Evolutionary conservation across 2,329 filamentous ascomycete genomes (phyloP), one percentile per base, ranked within the genome.

Genomic region (Diaporthe helianthi): DNA sequence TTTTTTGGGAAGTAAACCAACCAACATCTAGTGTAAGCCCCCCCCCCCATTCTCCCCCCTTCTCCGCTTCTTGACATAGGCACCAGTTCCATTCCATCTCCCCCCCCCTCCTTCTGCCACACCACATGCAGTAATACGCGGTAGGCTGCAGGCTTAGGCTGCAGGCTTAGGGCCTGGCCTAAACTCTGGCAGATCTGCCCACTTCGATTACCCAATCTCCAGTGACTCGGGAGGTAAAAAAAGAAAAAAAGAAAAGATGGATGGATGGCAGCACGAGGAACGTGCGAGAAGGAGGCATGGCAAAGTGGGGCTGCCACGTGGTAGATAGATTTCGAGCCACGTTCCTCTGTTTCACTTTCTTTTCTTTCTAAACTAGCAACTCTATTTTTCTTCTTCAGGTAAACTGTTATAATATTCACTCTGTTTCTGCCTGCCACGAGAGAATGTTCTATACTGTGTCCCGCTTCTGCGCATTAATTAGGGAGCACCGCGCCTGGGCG

Each of bases 281-380:
- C 51, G 47, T 60, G 46, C 53, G 63, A 47, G 55, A 44, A 63
- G 46, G 49, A 67, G 61, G 66, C 71, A 67, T 71, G 69, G 67
- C 71, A 71, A 22, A 67, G 69, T 70, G 71, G 71, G 69, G 51
- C 63, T 49, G 68, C 71, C 71, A 73, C 71, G 70, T 73, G 71
- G 71, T 65, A 63, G 53, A 38, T n/a, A n/a, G n/a, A n/a, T n/a
- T 54, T 47, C 19, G 22, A 29, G 38, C 55, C 61, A 71, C 58
- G 60, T 68, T 58, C 47, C 61, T 29, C 52, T 53, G 38, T 69
- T 58, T 65, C 60, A 65, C 31, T 10, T 46, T 46, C 19, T 2
- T n/a, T n/a, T n/a, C n/a, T n/a, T n/a, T n/a, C n/a, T n/a, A n/a
- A n/a, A n/a, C n/a, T n/a, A n/a, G n/a, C n/a, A n/a, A n/a, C 41